Evolutionary conservation across 1,139 yeast species (phyloP), one percentile per base, ranked within the genome.

Genomic region (Pneumocystis sp.): DNA sequence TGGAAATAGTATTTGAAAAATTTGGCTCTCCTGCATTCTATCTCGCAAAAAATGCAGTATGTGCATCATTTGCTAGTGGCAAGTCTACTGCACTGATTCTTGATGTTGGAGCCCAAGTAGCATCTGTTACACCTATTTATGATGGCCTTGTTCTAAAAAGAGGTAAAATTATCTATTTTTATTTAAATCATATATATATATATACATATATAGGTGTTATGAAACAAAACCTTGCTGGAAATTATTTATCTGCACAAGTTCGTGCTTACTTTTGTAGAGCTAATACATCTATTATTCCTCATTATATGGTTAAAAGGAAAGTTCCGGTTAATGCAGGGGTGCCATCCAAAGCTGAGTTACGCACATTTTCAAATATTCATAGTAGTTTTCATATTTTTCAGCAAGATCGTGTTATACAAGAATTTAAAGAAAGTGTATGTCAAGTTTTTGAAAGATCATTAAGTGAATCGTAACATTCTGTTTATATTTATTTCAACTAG

Each of bases 21-120:
- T 82, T 87, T 73, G 81, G 84, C 44, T 87, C 86, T 70, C 95
- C 96, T 35, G 98, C 96, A 0, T 84, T 90, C 67, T 95, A 87
- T 74, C 76, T 89, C 59, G 93, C 91, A 40, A 87, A 91, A 68
- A 81, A 86, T 1, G 95, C 97, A 21, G 89, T 96, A 0, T 89
- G 96, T 76, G 85, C 89, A 0, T 85, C 96, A 6, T 93, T 93
- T 76, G 95, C 96, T 31, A 87, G 89, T 70, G 97, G 97, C 3
- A 83, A 96, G 74, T 93, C 96, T 61, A 89, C 88, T 70, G 95
- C 97, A 72, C 78, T 93, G 65, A 95, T 95, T 44, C 96, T 95
- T 59, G 97, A 95, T 75, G 77, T 91, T 61, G 98, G 99, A 1
- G 95, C 90, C 72, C 91, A 87, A 70, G 78, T 87, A 1, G 81